Percentiles rank a stretch among this genome's conserved stretches.
Evolutionary conservation across 257 asterid genomes (phyloP).

Genomic region (Salvia rosmarinus): DNA sequence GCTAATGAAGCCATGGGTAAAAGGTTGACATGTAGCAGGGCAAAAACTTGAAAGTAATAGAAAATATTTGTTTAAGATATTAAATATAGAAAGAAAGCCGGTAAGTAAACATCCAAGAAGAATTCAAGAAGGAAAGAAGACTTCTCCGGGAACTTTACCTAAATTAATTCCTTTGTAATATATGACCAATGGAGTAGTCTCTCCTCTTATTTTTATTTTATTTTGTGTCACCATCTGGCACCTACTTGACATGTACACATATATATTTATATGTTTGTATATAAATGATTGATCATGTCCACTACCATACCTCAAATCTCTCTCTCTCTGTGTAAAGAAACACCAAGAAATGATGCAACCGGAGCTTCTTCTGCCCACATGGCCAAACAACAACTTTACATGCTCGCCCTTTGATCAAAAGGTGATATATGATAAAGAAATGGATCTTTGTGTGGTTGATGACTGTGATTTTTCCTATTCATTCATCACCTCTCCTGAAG

Average conservation of each 20-base stretch:
- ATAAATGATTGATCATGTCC: conserved; percentile 11
- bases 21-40: conserved; percentile 23
- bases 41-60: conserved; percentile 36
- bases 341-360: conserved; percentile 52
- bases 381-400: conserved; percentile 41
- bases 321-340: conserved; percentile 22
- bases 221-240: conserved; percentile 37
- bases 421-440: conserved; percentile 35
- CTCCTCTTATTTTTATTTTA: conserved; percentile 18
- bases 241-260: conserved; percentile 16
- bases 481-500: conserved; percentile 43
- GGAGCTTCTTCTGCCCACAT: conserved; percentile 45
- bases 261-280: conserved; percentile 19
- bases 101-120: conserved; percentile 43
- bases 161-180: conserved; percentile 19
- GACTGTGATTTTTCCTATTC: conserved; percentile 44
- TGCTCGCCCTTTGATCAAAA: conserved; percentile 35
- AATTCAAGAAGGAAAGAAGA: conserved; percentile 49
- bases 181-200: conserved; percentile 41
- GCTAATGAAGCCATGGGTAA: conserved; percentile 34
- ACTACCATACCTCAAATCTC: conserved; percentile 18
- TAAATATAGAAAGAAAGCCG: conserved; percentile 11
- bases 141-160: conserved; percentile 45
- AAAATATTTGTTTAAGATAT: conserved; percentile 17
- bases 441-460: conserved; percentile 31